phyloP scores from a whole-genome alignment of 2,329 filamentous ascomycete species.

The Delphinella strobiligena region DNA sequence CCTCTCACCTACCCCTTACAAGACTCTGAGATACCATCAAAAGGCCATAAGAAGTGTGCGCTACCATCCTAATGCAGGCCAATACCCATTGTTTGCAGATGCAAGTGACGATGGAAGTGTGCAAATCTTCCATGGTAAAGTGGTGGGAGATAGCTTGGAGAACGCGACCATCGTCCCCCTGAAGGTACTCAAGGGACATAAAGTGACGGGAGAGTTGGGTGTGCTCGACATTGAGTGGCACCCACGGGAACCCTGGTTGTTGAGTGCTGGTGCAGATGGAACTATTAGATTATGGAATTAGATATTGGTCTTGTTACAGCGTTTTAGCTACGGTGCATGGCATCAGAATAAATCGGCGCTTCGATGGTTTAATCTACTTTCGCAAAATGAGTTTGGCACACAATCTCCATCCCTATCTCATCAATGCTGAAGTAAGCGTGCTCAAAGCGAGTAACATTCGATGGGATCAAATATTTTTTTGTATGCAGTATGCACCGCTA shows the following conservation, averaged over 20 bases:
- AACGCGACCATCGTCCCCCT: constrained; percentile 93
- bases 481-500: too few relatives aligned
- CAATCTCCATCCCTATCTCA: too few relatives aligned
- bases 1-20: constrained; percentile 79
- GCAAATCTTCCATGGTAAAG: constrained; percentile 94
- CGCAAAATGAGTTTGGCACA: neutral
- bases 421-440: too few relatives aligned
- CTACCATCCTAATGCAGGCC: constrained; percentile 57
- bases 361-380: neutral
- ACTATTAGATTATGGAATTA: constrained; percentile 75
- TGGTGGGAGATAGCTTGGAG: constrained; percentile 88
- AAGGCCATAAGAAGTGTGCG: constrained; percentile 83
- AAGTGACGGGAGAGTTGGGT: constrained; percentile 72
- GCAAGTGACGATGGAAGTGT: constrained; percentile 88
- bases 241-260: constrained; percentile 82
- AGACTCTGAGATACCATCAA: constrained; percentile 88
- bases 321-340: neutral
- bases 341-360: neutral
- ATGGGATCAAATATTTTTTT: too few relatives aligned
- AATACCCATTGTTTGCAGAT: constrained; percentile 79
- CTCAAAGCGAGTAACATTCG: too few relatives aligned
- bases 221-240: constrained; percentile 97
- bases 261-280: constrained; percentile 88
- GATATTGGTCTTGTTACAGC: neutral
- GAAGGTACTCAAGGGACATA: constrained; percentile 86